These are phyloP conservation scores for Solanum acaule DNA, from an alignment of 257 asterid genomes.

Conservation along the genomic window DNA sequence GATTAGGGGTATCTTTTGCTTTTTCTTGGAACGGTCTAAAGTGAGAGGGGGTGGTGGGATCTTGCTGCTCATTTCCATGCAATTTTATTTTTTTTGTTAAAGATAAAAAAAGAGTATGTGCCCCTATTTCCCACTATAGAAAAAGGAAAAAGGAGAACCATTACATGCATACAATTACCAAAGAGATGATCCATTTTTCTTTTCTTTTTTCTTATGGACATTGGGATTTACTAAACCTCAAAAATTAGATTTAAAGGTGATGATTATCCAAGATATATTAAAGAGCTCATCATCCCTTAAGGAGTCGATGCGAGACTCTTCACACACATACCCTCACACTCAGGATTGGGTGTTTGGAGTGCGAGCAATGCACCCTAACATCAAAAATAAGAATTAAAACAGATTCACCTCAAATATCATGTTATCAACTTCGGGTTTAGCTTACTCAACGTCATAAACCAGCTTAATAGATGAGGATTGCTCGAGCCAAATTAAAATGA, in stretches of 20 bases:
- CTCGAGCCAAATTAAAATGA: background rate
- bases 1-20: slow-evolving; percentile 14
- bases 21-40: slow-evolving; percentile 26
- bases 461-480: background rate
- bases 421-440: background rate
- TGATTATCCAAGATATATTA: background rate
- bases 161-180: background rate
- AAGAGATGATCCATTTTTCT: background rate
- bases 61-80: no score
- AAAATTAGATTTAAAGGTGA: background rate
- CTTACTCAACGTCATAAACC: background rate
- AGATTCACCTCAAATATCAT: no score
- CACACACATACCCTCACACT: background rate
- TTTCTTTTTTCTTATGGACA: background rate
- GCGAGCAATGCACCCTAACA: background rate
- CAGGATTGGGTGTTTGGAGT: background rate
- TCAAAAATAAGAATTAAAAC: no score
- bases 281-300: background rate
- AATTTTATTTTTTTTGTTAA: background rate
- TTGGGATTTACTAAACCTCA: background rate
- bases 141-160: slow-evolving; percentile 8
- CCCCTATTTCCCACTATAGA: slow-evolving; percentile 4
- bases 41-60: slow-evolving; percentile 5
- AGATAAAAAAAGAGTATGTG: background rate
- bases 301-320: background rate